Percentiles rank a stretch among this genome's conserved stretches.
phyloP scores from a whole-genome alignment of 1,139 yeast genomes.

The Yamadazyma buinensis region DNA sequence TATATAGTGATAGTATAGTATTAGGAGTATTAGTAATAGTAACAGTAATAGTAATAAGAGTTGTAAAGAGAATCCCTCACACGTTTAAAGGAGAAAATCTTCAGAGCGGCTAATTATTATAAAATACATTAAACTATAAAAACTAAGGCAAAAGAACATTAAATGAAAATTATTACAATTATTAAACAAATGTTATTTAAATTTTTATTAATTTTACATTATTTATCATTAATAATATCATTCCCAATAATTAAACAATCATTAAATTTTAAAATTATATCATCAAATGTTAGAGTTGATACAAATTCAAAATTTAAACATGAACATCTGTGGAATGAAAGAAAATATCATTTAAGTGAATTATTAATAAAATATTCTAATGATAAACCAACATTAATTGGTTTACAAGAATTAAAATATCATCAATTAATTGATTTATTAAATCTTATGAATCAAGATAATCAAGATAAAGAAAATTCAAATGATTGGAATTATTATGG shows the following conservation, averaged over 20 bases:
- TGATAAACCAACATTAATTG: conserved; percentile 21
- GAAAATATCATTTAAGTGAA: conserved; percentile 17
- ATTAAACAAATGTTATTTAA: too few relatives aligned
- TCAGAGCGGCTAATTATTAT: too few relatives aligned
- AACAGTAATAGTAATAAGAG: too few relatives aligned
- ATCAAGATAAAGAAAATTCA: background rate
- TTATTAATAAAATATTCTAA: conserved; percentile 12
- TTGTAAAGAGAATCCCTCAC: too few relatives aligned
- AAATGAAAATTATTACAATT: too few relatives aligned
- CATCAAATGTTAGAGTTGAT: conserved; percentile 24
- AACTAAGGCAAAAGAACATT: too few relatives aligned
- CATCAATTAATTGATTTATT: conserved; percentile 23
- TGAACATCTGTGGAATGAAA: conserved; percentile 23
- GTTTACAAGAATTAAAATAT: conserved; percentile 27
- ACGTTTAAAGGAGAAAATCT: too few relatives aligned
- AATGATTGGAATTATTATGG: conserved; percentile 37
- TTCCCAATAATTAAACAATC: conserved; percentile 1
- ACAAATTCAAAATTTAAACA: conserved; percentile 17
- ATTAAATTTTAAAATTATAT: conserved; percentile 9
- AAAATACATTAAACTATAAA: too few relatives aligned
- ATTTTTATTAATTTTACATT: too few relatives aligned
- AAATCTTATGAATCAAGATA: conserved; percentile 14
- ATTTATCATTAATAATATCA: background rate
- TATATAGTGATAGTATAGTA: too few relatives aligned
- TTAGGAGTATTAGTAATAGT: too few relatives aligned